phyloP scores from a whole-genome alignment of 306 rosid genomes.

The Bauhinia variegata region DNA sequence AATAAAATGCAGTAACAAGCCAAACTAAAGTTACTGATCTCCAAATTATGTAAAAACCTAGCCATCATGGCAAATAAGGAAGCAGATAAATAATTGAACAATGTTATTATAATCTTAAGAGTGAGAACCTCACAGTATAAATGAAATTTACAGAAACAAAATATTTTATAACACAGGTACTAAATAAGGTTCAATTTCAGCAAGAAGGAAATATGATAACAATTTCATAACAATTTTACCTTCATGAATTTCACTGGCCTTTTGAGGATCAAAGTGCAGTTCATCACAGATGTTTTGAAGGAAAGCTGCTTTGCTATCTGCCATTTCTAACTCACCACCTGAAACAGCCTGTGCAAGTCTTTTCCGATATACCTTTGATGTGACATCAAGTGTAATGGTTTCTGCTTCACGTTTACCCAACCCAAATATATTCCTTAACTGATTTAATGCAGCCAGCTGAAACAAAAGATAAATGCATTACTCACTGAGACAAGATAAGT shows the following conservation, averaged over 20 bases:
- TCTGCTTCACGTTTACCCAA: slow-evolving; percentile 93
- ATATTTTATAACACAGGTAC: slow-evolving; percentile 2
- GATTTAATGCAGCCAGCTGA: slow-evolving; percentile 76
- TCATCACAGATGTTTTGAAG: slow-evolving; percentile 89
- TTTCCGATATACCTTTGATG: slow-evolving; percentile 81
- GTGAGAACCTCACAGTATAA: slow-evolving; percentile 8
- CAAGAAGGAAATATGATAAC: slow-evolving; percentile 4
- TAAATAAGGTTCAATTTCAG: slow-evolving; percentile 22
- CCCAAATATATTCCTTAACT: slow-evolving; percentile 89
- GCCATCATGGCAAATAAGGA: slow-evolving; percentile 13
- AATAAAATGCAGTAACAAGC: slow-evolving; percentile 23
- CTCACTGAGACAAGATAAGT: too few relatives aligned
- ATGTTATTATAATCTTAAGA: background rate
- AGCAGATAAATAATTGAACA: slow-evolving; percentile 17
- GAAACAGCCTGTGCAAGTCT: slow-evolving; percentile 73
- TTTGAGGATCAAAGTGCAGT: slow-evolving; percentile 84
- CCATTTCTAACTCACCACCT: slow-evolving; percentile 73
- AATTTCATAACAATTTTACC: slow-evolving; percentile 48
- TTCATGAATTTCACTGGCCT: slow-evolving; percentile 88
- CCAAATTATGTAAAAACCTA: slow-evolving; percentile 8
- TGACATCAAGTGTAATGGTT: slow-evolving; percentile 68
- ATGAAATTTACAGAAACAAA: background rate
- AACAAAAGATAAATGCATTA: slow-evolving; percentile 29
- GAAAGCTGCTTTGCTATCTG: slow-evolving; percentile 95
- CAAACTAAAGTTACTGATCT: slow-evolving; percentile 3